Percentiles rank a stretch among this genome's conserved stretches.
These are phyloP conservation scores for Solanum medicagineum DNA, from an alignment of 257 asterid species.

Conservation along the genomic window DNA sequence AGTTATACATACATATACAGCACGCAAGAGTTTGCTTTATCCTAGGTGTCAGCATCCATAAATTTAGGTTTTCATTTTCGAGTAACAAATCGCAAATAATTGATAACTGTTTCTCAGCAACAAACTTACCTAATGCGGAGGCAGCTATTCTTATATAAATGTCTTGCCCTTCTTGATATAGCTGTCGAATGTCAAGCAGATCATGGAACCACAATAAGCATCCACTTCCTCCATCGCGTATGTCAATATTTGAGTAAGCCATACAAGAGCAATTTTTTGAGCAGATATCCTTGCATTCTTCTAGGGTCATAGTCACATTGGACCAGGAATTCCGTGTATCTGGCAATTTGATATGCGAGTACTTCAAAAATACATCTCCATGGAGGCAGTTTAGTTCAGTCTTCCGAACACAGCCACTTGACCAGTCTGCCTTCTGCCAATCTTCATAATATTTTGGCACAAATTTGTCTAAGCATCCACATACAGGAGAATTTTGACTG, in stretches of 20 bases:
- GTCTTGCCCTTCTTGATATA: constrained; percentile 7
- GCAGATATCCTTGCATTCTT: constrained; percentile 13
- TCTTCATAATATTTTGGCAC: constrained; percentile 5
- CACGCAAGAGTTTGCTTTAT: background rate
- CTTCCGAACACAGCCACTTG: constrained; percentile 16
- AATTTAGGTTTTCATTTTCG: background rate
- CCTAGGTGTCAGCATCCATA: background rate
- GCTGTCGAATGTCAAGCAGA: constrained; percentile 7
- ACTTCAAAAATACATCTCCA: constrained; percentile 13
- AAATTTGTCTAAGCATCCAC: constrained; percentile 26
- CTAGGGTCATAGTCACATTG: background rate
- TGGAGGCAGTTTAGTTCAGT: constrained; percentile 7
- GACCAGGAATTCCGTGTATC: constrained; percentile 2
- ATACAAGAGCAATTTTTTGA: constrained; percentile 21
- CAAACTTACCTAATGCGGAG: background rate
- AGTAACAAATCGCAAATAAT: background rate
- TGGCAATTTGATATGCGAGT: constrained; percentile 14
- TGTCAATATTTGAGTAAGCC: constrained; percentile 18
- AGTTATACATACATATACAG: background rate
- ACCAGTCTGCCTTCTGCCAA: constrained; percentile 16
- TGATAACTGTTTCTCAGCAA: background rate
- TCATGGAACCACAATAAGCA: constrained; percentile 27
- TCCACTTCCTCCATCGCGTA: constrained; percentile 14
- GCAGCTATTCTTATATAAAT: constrained; percentile 12
- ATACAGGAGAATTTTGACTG: constrained; percentile 3